Evolutionary conservation across 2,329 filamentous ascomycete genomes (phyloP), one percentile per base, ranked within the genome.

Genomic region (Aspergillaceae sp.): DNA sequence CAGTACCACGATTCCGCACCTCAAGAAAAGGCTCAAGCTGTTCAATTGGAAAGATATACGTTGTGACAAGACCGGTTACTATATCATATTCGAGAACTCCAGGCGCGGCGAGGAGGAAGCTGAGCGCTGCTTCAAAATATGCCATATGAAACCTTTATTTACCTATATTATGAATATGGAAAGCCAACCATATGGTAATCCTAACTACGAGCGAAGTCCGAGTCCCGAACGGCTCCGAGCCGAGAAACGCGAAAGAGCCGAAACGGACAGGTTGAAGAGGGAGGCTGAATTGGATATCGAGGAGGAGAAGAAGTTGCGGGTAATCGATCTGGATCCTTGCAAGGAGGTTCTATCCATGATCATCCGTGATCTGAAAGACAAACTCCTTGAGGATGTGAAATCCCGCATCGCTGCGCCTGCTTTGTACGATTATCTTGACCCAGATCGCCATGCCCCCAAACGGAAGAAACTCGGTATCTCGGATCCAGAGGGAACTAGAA

Each of bases 91-190:
- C 59, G 80, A 86, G 43, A 84, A 91, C 57, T 87, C 82, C 1
- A 78, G 79, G 45, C 74, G 77, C 6, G 91, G 91, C 2, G 83
- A 89, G 57, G 75, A 83, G 46, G 89, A 96, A 66, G 84, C 88
- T 0, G 83, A 87, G 55, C 78, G 86, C 51, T 96, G 90, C 62
- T 90, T 81, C 64, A 76, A 80, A 45, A 78, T 83, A 43, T 89
- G 86, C 54, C 83, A 96, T 62, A 84, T 86, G 63, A 84, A 84
- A 38, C 79, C 86, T 4, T 80, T 98, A 52, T 98, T 98, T 71
- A 96, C 86, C 1, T 97, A 97, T 56, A 77, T 79, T 49, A 91
- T 98, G 86, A 79, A 82, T 40, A 94, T 98, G 88, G 85, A 91
- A 61, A 82, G 88, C 46, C 84, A 85, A 53, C 75, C 78, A 51